These are phyloP conservation scores for Ustilago crameri DNA, from an alignment of 1,284 basidiomycete genomes.

Conservation along the genomic window DNA sequence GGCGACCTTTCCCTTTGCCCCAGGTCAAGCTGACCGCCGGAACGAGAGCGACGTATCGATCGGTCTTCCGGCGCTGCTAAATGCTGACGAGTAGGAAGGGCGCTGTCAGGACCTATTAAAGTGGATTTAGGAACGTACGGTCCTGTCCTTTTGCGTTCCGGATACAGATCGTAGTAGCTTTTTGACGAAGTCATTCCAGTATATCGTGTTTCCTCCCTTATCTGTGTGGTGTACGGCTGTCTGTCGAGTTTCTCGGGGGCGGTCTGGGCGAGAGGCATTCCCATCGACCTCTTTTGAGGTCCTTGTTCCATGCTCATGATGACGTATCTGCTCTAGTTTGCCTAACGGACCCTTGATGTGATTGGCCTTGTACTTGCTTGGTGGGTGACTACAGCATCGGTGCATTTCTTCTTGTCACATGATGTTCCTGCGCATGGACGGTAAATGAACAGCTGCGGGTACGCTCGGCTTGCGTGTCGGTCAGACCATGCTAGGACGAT, in stretches of 20 bases:
- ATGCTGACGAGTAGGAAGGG: neutral
- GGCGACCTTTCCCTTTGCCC: neutral
- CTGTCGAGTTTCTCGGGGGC: neutral
- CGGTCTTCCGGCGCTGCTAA: neutral
- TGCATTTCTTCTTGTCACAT: too few species aligned
- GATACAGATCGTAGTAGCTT: conserved; percentile 57
- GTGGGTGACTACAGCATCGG: too few species aligned
- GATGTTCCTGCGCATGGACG: too few species aligned
- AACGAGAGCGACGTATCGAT: conserved; percentile 9
- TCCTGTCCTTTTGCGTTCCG: conserved; percentile 50
- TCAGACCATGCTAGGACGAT: too few species aligned
- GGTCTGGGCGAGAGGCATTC: neutral
- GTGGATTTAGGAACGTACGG: conserved; percentile 48
- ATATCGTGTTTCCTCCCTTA: neutral
- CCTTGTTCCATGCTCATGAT: too few species aligned
- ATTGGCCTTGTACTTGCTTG: too few species aligned
- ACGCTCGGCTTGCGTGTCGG: too few species aligned
- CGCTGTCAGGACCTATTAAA: conserved; percentile 11
- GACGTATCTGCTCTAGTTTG: too few species aligned
- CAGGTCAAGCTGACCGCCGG: conserved; percentile 8
- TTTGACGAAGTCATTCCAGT: conserved; percentile 1
- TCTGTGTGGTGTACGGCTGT: neutral
- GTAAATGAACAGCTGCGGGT: too few species aligned
- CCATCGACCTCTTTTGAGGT: neutral
- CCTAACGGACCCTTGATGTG: too few species aligned